phyloP scores from a whole-genome alignment of 116 monocot genomes.

The Zostera marina region DNA sequence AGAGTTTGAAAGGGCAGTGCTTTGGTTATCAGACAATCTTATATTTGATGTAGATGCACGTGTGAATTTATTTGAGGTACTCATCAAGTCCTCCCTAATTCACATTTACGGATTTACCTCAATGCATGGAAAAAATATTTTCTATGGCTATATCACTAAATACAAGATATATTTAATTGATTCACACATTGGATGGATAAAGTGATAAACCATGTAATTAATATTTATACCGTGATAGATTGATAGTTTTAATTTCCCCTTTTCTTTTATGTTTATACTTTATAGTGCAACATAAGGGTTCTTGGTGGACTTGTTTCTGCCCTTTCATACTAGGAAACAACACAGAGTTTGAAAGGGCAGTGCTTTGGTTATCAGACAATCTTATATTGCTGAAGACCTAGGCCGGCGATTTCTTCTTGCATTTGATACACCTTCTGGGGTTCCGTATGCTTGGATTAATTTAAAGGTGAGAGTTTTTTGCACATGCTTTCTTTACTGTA shows the following conservation, averaged over 20 bases:
- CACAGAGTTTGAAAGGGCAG: slow-evolving; percentile 81
- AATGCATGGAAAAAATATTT: not conserved
- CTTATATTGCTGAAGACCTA: slow-evolving; percentile 66
- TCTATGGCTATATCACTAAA: not conserved
- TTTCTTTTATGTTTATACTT: slow-evolving; percentile 32
- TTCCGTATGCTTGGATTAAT: slow-evolving; percentile 96
- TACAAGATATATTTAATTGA: not conserved
- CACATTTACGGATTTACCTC: no score
- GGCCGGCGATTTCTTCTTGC: slow-evolving; percentile 63
- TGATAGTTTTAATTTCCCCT: slow-evolving; percentile 4
- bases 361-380: slow-evolving; percentile 79
- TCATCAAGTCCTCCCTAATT: not conserved
- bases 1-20: slow-evolving; percentile 83
- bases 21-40: slow-evolving; percentile 80
- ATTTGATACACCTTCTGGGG: slow-evolving; percentile 77
- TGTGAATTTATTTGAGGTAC: slow-evolving; percentile 88
- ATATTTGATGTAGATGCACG: slow-evolving; percentile 84
- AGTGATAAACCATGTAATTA: slow-evolving; percentile 2
- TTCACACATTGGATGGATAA: not conserved
- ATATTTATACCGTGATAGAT: no score
- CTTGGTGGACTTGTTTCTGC: slow-evolving; percentile 95
- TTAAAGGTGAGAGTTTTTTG: slow-evolving; percentile 37
- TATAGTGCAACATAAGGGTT: slow-evolving; percentile 95
- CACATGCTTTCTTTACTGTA: not conserved
- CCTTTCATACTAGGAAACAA: slow-evolving; percentile 72